Base-by-base conservation (phyloP, 1,284 basidiomycete species). In the Ceratobasidium sp. region DNA sequence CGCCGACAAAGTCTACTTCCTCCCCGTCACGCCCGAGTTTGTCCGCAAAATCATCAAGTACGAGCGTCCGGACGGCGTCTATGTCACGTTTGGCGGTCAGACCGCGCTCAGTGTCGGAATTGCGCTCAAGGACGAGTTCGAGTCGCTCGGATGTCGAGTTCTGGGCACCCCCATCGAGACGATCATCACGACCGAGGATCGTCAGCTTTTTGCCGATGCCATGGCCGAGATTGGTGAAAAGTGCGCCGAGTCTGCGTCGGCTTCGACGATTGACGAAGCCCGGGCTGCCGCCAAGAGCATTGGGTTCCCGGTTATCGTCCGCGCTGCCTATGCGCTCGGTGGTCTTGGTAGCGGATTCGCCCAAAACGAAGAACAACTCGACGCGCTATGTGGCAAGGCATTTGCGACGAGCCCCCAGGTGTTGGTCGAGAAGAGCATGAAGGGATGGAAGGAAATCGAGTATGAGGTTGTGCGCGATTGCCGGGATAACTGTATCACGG, bases 401-500 rank as follows among this genome's bases (percentile, higher is more conserved):
- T 98, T 99, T 78, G 96, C 96, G 54, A 98, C 94, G 35, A 94
- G 91, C 75, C 95, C 96, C 56, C 96, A 99, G 81, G 96, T 99
- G 0, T 84, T 99, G 29, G 94, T 99, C 27, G 96, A 99, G 84
- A 96, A 90, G 85, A 95, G 93, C 77, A 98, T 99, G 96, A 98
- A 98, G 82, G 96, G 96, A 13, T 98, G 95, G 95, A 98, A 99
- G 82, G 96, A 99, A 83, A 94, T 98, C 74, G 96, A 99, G 82
- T 99, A 99, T 76, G 96, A 99, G 79, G 96, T 99, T 60, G 96
- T 98, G n/a, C 86, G 96, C 70, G 96, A 99, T 80, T 97, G 94
- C 81, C 85, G 93, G 74, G 92, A 98, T 80, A 97, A 97, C 79
- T 98, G 96, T 78, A 98, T 98, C 81, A 98, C 95, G 0, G 96